A percentile compares a stretch with the other conserved stretches of the same genome.
Conservation (phyloP, 1,139 yeast species). For the Lodderomyces margitis region DNA sequence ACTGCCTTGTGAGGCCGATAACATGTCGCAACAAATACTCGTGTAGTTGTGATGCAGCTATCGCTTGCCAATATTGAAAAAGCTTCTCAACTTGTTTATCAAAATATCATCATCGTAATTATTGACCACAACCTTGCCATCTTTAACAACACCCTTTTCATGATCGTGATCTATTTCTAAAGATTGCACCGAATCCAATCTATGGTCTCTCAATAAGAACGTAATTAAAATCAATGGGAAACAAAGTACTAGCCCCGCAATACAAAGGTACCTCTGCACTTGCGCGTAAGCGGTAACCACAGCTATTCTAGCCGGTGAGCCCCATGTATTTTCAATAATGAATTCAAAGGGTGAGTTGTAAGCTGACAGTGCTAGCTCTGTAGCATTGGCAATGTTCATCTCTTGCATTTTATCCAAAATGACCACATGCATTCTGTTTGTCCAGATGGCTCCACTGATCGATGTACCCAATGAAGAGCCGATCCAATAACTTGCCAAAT, state of each 20-base stretch:
- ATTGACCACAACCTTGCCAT: slow-evolving; percentile 40
- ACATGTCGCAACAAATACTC: too few species aligned
- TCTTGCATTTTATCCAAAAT: slow-evolving; percentile 17
- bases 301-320: slow-evolving; percentile 55
- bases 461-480: slow-evolving; percentile 58
- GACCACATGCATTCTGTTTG: slow-evolving; percentile 24
- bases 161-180: slow-evolving; percentile 27
- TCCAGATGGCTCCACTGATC: slow-evolving; percentile 68
- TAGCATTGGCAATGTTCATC: slow-evolving; percentile 13
- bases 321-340: slow-evolving; percentile 52
- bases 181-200: slow-evolving; percentile 39
- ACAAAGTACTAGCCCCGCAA: slow-evolving; percentile 55
- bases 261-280: slow-evolving; percentile 56
- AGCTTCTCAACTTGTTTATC: slow-evolving; percentile 10
- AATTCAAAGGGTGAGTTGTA: slow-evolving; percentile 54
- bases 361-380: slow-evolving; percentile 42
- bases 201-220: slow-evolving; percentile 55
- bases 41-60: too few species aligned
- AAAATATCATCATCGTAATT: slow-evolving; percentile 35
- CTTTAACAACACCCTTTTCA: slow-evolving; percentile 25
- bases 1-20: too few species aligned
- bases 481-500: slow-evolving; percentile 53
- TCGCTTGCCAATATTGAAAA: slow-evolving; percentile 1
- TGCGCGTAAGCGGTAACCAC: slow-evolving; percentile 58
- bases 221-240: slow-evolving; percentile 50